A percentile compares a stretch with the other conserved stretches of the same genome.
Conservation (phyloP, 2,329 filamentous ascomycete genomes). For the Westerdykella ornata region DNA sequence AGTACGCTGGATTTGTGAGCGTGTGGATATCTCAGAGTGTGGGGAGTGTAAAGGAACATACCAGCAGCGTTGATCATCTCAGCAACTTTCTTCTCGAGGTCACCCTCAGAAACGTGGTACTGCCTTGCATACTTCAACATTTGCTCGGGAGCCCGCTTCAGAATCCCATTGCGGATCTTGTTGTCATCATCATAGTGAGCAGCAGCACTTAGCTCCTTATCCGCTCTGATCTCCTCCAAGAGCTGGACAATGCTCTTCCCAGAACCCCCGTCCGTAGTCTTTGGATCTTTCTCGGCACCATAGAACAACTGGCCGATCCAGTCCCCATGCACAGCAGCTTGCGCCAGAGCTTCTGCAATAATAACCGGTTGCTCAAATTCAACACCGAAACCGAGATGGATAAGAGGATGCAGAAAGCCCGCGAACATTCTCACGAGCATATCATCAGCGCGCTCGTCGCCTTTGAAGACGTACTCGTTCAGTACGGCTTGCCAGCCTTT, state of each 20-base stretch:
- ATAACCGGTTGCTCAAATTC: slow-evolving; percentile 78
- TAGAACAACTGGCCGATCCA: slow-evolving; percentile 52
- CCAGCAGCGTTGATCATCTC: slow-evolving; percentile 64
- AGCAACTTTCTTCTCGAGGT: slow-evolving; percentile 52
- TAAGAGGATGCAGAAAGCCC: slow-evolving; percentile 69
- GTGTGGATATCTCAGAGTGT: background rate
- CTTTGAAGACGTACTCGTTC: slow-evolving; percentile 61
- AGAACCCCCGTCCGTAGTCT: slow-evolving; percentile 17
- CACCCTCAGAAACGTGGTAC: slow-evolving; percentile 46
- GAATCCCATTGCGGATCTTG: slow-evolving; percentile 62
- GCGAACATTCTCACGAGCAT: slow-evolving; percentile 63
- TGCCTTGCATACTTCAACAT: slow-evolving; percentile 56
- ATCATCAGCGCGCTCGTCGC: slow-evolving; percentile 58
- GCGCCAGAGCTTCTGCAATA: slow-evolving; percentile 71
- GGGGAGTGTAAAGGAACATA: slow-evolving; percentile 21
- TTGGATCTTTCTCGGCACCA: slow-evolving; percentile 46
- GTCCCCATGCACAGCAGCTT: slow-evolving; percentile 62
- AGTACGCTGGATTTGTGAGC: slow-evolving; percentile 42
- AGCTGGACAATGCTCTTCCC: slow-evolving; percentile 50
- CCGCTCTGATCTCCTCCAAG: slow-evolving; percentile 51
- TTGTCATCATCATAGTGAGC: slow-evolving; percentile 51
- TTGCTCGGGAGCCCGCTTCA: slow-evolving; percentile 56
- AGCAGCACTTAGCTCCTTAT: slow-evolving; percentile 53
- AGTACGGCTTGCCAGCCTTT: slow-evolving; percentile 58
- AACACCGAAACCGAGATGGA: slow-evolving; percentile 78